Conservation (phyloP, 2,329 filamentous ascomycete species). For the Paraconiothyrium sp. region DNA sequence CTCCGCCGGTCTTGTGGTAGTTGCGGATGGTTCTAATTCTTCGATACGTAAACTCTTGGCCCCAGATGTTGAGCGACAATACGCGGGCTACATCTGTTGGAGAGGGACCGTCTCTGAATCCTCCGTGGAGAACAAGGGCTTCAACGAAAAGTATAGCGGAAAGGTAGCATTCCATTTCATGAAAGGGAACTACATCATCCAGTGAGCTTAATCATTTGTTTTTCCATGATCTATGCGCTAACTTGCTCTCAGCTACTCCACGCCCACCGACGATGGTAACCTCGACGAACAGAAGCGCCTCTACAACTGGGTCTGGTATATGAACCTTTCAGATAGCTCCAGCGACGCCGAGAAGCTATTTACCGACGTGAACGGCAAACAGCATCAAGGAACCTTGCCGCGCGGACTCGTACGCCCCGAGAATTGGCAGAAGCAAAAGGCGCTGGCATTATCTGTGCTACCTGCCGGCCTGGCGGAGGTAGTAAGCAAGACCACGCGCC, state of each 20-base stretch:
- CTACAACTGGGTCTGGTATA: slow-evolving; percentile 60
- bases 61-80: slow-evolving; percentile 14
- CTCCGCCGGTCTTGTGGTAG: slow-evolving; percentile 19
- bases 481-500: slow-evolving; percentile 49
- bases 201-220: background rate
- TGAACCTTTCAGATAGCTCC: slow-evolving; percentile 49
- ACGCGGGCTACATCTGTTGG: slow-evolving; percentile 23
- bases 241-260: slow-evolving; percentile 44
- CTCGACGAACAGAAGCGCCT: slow-evolving; percentile 50
- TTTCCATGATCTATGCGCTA: background rate
- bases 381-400: slow-evolving; percentile 54
- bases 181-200: slow-evolving; percentile 12
- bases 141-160: slow-evolving; percentile 11
- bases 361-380: slow-evolving; percentile 53
- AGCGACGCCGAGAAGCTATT: slow-evolving; percentile 51
- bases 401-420: slow-evolving; percentile 48
- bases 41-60: slow-evolving; percentile 13
- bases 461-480: slow-evolving; percentile 53
- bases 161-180: slow-evolving; percentile 13
- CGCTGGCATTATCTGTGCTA: slow-evolving; percentile 38
- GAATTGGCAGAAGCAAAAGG: slow-evolving; percentile 50
- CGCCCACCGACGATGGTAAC: slow-evolving; percentile 53
- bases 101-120: slow-evolving; percentile 17
- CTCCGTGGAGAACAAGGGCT: background rate
- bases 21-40: slow-evolving; percentile 21